Evolutionary conservation across 1,284 basidiomycete species (phyloP), one percentile per base, ranked within the genome.

Genomic region (Cryptococcus maquisensis): DNA sequence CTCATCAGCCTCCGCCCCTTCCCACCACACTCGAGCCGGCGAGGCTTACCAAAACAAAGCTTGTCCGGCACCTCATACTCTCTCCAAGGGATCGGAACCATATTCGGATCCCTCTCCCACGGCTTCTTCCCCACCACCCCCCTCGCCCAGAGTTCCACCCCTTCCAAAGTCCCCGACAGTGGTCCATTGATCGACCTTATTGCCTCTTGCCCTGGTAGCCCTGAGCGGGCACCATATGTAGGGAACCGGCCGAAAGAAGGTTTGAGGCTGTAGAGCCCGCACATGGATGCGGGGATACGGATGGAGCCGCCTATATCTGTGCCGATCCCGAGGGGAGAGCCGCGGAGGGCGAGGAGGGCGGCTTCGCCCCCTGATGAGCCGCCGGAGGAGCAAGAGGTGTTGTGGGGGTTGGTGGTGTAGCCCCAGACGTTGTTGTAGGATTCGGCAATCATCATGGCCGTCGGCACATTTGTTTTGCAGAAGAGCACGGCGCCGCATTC

Each of bases 251-350:
- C 81, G 57, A 80, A 85, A 1, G 85, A 86, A 0, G 87, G 86
- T 20, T 85, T 82, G 28, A 91, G 75, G 8, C 82, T 83, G 66
- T 86, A 90, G 15, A 86, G 64, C 1, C 86, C 86, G 60, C 80
- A 82, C 60, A 86, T 82, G 0, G 82, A 79, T 5, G 84, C 75
- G 4, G 88, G 88, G 52, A 87, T 85, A 15, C 70, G 84, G 52
- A 88, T 73, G 16, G 84, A 86, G 7, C 90, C 90, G 47, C 86
- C 86, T 37, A 87, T 81, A 65, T 88, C 86, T 3, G 83, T 83
- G 12, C 86, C 86, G 10, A 87, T 80, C 24, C 86, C 86, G 10
- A 87, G 65, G 0, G 81, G 79, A 38, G 81, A 82, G 4, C 84
- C 84, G 57, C 78, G 77, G 50, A 83, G 70, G 0, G 80, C 80